Conservation (phyloP, 2,329 filamentous ascomycete species). For the Purpureocillium takamizusanense region DNA sequence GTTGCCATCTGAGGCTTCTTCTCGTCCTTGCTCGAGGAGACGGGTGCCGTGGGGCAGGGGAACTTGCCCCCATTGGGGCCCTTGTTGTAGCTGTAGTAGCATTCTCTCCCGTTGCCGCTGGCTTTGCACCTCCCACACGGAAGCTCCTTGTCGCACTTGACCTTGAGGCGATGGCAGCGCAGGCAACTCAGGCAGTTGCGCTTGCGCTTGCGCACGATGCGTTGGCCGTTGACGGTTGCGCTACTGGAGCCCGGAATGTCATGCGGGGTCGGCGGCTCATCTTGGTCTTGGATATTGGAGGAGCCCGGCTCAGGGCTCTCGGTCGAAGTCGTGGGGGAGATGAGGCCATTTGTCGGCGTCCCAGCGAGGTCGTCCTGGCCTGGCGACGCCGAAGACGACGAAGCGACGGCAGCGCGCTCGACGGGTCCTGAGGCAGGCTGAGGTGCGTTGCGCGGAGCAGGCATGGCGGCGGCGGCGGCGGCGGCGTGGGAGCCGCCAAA, state of each 20-base stretch:
- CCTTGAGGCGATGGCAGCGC: slow-evolving; percentile 26
- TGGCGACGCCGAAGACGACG: slow-evolving; percentile 9
- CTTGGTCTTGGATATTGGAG: slow-evolving; percentile 1
- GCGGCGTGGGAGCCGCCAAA: not conserved
- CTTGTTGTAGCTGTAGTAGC: slow-evolving; percentile 28
- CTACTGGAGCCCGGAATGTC: not conserved
- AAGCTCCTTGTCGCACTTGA: slow-evolving; percentile 27
- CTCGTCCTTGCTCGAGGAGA: slow-evolving; percentile 13
- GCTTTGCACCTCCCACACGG: slow-evolving; percentile 24
- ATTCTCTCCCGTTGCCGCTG: slow-evolving; percentile 23
- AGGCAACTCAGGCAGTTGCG: slow-evolving; percentile 25
- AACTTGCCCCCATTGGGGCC: slow-evolving; percentile 25
- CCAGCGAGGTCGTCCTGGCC: slow-evolving; percentile 7
- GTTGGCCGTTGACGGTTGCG: slow-evolving; percentile 6
- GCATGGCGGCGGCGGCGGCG: not conserved
- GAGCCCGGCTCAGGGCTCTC: slow-evolving; percentile 16
- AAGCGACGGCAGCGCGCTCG: not conserved
- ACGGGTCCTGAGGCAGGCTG: not conserved
- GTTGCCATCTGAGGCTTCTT: slow-evolving; percentile 18
- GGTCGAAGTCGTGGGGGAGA: slow-evolving; percentile 18
- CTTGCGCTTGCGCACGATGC: slow-evolving; percentile 24
- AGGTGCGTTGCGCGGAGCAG: not conserved
- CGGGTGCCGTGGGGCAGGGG: slow-evolving; percentile 18
- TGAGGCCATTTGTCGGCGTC: slow-evolving; percentile 14
- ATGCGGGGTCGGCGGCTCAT: slow-evolving; percentile 3